A percentile compares a stretch with the other conserved stretches of the same genome.
These are phyloP conservation scores for Carpinus fangiana DNA, from an alignment of 306 rosid genomes.

Conservation along the genomic window DNA sequence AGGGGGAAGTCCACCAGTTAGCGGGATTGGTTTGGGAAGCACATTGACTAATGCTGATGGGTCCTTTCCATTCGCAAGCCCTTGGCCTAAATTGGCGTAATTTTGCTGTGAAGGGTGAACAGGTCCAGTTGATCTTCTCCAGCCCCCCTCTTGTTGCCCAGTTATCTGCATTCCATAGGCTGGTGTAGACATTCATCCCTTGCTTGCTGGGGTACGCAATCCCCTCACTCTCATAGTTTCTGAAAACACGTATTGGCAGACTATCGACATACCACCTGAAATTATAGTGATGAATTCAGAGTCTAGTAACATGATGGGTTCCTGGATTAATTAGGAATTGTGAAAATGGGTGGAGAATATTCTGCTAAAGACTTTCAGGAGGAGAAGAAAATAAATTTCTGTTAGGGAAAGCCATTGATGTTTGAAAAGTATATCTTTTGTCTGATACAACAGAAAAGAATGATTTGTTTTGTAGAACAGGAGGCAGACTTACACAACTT, in stretches of 20 bases:
- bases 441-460: neutral
- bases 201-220: conserved; percentile 71
- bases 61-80: conserved; percentile 75
- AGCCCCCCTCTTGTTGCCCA: conserved; percentile 91
- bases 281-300: conserved; percentile 3
- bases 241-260: conserved; percentile 72
- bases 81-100: conserved; percentile 59
- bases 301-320: neutral
- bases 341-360: too few relatives aligned
- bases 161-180: conserved; percentile 74
- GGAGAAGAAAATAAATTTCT: neutral
- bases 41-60: conserved; percentile 50
- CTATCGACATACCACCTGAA: conserved; percentile 79
- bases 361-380: neutral
- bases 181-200: conserved; percentile 72
- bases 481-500: conserved; percentile 60
- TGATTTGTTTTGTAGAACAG: conserved; percentile 5
- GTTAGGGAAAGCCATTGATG: neutral
- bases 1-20: conserved; percentile 74
- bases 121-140: conserved; percentile 60
- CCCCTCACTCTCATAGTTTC: conserved; percentile 58
- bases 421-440: neutral
- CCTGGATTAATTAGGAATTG: neutral
- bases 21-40: conserved; percentile 35
- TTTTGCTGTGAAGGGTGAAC: conserved; percentile 69